Percentiles rank a stretch among this genome's conserved stretches.
Conservation (phyloP, 495 filamentous ascomycete species). For the Glarea lozoyensis region DNA sequence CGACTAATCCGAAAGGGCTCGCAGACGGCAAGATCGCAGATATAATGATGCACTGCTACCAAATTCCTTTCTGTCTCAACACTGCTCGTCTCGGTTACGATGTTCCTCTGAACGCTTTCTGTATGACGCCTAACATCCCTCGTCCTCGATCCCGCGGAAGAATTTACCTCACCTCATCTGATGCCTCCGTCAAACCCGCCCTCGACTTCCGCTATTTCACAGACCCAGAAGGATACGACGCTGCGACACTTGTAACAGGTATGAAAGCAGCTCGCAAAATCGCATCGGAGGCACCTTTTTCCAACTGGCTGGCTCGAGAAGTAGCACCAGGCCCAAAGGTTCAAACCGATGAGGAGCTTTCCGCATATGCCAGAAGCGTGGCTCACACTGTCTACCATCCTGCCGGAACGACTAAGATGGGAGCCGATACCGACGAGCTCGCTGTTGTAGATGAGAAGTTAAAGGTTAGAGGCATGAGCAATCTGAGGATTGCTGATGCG, state of each 20-base stretch:
- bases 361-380: conserved; percentile 62
- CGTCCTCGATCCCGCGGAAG: conserved; percentile 66
- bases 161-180: conserved; percentile 60
- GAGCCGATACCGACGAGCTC: conserved; percentile 52
- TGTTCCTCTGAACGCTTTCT: conserved; percentile 69
- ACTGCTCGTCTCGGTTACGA: conserved; percentile 62
- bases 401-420: conserved; percentile 83
- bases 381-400: conserved; percentile 86
- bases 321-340: conserved; percentile 64
- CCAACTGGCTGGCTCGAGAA: conserved; percentile 70
- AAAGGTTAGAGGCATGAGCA: conserved; percentile 41
- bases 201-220: conserved; percentile 88
- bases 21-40: conserved; percentile 63
- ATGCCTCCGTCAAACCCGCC: conserved; percentile 67
- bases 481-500: conserved; percentile 50
- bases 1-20: conserved; percentile 21
- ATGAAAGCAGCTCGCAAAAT: conserved; percentile 62
- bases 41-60: conserved; percentile 89
- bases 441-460: conserved; percentile 52
- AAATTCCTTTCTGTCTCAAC: conserved; percentile 73
- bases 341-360: conserved; percentile 60
- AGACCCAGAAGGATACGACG: conserved; percentile 74
- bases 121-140: conserved; percentile 88
- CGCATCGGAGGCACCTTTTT: conserved; percentile 63
- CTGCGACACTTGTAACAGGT: conserved; percentile 71